Base-by-base conservation (phyloP, 805 yeast species). In the Saturnispora gosingensis region DNA sequence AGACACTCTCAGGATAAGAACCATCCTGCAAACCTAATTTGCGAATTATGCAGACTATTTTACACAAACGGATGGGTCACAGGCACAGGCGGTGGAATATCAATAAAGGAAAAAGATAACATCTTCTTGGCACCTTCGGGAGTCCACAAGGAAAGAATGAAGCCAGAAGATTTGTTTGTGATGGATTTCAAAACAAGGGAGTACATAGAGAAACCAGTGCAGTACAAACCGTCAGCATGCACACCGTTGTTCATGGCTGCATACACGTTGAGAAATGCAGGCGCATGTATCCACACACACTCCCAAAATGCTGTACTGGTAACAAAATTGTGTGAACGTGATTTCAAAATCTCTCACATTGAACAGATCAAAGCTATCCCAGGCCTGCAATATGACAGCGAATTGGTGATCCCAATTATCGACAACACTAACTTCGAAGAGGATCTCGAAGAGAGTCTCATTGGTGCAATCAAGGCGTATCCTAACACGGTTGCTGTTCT, bases 361-460 rank as follows among this genome's bases (percentile, higher is more conserved):
- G 98, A 90, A 70, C 96, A 90, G 68, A 87, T 91, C 68, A 90
- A 91, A 66, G 98, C 97, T 0, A 72, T 89, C 43, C 97, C 97
- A 3, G 45, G 45, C 8, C 66, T 88, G 65, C 75, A 82, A 56
- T 81, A 79, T 66, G 80, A 76, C 58, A 96, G 88, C 58, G 85
- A 82, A 11, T 70, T 90, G 63, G 80, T 75, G 16, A 85, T 91
- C 30, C 97, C 98, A 18, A 91, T 91, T 59, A 87, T 91, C 51
- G 97, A 88, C 53, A 91, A 91, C 66, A 82, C 86, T 5, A 89
- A 95, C 25, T 87, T 80, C 55, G 98, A 91, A 62, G 95, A 88
- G 62, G 89, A 88, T 53, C 73, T 91, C 56, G 78, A 83, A 7
- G 85, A 77, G 25, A 71, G 83, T 18, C 69, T 90, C 43, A 79